These are phyloP conservation scores for Gyrodon lividus DNA, from an alignment of 768 basidiomycete genomes.

Conservation along the genomic window DNA sequence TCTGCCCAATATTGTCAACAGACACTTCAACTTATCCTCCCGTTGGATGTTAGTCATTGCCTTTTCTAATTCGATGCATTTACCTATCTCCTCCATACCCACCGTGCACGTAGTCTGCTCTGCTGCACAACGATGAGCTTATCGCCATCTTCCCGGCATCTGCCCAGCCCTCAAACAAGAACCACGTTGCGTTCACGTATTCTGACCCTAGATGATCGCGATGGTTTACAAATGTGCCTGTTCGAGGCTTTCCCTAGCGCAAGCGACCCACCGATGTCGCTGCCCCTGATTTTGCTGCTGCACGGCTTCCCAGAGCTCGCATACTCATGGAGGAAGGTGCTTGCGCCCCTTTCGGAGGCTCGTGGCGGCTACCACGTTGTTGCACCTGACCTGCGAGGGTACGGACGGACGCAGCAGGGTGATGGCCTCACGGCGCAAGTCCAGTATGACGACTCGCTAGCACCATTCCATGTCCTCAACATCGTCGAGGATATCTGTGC, in stretches of 20 bases:
- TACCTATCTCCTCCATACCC: no score
- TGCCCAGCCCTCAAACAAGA: slow-evolving; percentile 24
- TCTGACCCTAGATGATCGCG: slow-evolving; percentile 45
- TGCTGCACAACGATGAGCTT: background rate
- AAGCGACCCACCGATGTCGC: slow-evolving; percentile 17
- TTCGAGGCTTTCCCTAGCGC: slow-evolving; percentile 43
- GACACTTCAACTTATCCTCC: no score
- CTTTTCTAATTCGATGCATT: no score
- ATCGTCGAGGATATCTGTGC: slow-evolving; percentile 50
- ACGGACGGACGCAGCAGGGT: slow-evolving; percentile 39
- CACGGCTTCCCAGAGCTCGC: slow-evolving; percentile 70
- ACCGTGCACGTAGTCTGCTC: no score
- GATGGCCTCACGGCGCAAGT: slow-evolving; percentile 16
- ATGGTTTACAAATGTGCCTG: slow-evolving; percentile 41
- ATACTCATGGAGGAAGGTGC: slow-evolving; percentile 62
- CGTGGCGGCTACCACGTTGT: slow-evolving; percentile 54
- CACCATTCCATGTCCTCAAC: slow-evolving; percentile 51
- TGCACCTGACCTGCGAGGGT: slow-evolving; percentile 61
- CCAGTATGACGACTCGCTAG: slow-evolving; percentile 47
- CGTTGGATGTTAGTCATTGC: no score
- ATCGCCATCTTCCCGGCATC: slow-evolving; percentile 6
- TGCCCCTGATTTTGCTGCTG: slow-evolving; percentile 53
- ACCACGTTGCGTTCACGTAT: slow-evolving; percentile 38
- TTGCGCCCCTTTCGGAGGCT: slow-evolving; percentile 45
- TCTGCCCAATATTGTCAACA: no score